Percentiles rank a stretch among this genome's conserved stretches.
These are phyloP conservation scores for Diversispora eburnea DNA, from an alignment of 192 early-diverging fungal species.

Conservation along the genomic window DNA sequence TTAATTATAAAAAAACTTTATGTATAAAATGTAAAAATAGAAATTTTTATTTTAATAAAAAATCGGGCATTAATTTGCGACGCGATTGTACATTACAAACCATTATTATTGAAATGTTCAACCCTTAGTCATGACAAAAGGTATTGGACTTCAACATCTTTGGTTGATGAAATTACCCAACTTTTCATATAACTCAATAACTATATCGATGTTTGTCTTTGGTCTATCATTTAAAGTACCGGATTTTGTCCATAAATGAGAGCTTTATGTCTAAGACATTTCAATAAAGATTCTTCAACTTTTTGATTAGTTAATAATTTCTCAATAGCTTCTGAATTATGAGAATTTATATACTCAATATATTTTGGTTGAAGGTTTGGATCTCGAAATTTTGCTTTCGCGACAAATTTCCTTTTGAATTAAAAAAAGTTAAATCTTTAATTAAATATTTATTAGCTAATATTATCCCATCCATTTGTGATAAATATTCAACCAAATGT, in stretches of 20 bases:
- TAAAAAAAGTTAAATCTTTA: too few relatives aligned
- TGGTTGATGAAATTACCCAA: conserved; percentile 97
- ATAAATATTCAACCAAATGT: too few relatives aligned
- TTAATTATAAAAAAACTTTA: too few relatives aligned
- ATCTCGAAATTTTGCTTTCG: conserved; percentile 94
- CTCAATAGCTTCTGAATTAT: conserved; percentile 75
- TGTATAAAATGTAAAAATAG: too few relatives aligned
- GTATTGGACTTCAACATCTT: conserved; percentile 95
- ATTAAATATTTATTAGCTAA: too few relatives aligned
- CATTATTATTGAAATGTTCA: too few relatives aligned
- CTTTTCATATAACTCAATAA: conserved; percentile 87
- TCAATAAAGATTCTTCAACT: conserved; percentile 82
- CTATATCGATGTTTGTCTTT: conserved; percentile 76
- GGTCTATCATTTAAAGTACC: conserved; percentile 31
- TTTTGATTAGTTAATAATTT: conserved; percentile 81
- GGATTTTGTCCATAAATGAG: conserved; percentile 91
- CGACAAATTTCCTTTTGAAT: conserved; percentile 92
- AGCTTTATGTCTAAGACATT: conserved; percentile 83
- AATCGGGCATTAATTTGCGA: too few relatives aligned
- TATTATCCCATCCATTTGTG: too few relatives aligned
- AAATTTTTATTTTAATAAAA: too few relatives aligned
- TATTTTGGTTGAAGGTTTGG: conserved; percentile 70
- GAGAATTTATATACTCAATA: conserved; percentile 65
- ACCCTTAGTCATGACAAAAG: conserved; percentile 62
- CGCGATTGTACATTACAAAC: too few relatives aligned